Conservation (phyloP, 1,139 yeast species). For the Taiozyma sp. region DNA sequence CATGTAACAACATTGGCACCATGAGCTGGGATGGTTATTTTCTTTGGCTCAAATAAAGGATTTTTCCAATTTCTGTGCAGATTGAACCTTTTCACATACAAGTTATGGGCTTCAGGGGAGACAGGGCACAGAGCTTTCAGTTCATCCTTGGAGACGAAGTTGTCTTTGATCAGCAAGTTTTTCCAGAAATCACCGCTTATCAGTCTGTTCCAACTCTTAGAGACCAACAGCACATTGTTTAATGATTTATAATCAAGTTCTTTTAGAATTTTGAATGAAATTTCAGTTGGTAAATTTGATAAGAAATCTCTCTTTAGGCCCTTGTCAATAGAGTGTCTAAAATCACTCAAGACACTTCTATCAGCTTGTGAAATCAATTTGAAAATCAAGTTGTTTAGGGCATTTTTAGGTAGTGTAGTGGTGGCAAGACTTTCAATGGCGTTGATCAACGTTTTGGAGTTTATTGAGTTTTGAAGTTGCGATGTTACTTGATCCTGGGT, state of each 20-base stretch:
- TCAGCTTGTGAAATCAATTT: slow-evolving; percentile 59
- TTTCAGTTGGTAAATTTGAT: slow-evolving; percentile 66
- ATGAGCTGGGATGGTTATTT: slow-evolving; percentile 67
- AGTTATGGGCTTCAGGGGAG: slow-evolving; percentile 7
- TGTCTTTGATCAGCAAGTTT: slow-evolving; percentile 46
- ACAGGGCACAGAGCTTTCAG: slow-evolving; percentile 4
- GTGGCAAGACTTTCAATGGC: slow-evolving; percentile 26
- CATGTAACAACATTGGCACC: slow-evolving; percentile 88
- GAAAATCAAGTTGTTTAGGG: slow-evolving; percentile 39
- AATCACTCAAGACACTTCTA: slow-evolving; percentile 62
- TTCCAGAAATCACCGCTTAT: slow-evolving; percentile 61
- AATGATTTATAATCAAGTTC: slow-evolving; percentile 63
- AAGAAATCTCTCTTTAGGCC: slow-evolving; percentile 72
- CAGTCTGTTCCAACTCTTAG: slow-evolving; percentile 60
- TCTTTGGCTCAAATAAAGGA: slow-evolving; percentile 61
- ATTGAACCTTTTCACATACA: slow-evolving; percentile 43
- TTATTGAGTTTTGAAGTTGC: slow-evolving; percentile 5
- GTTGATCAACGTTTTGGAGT: slow-evolving; percentile 27
- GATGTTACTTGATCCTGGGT: slow-evolving; percentile 1
- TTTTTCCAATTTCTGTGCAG: slow-evolving; percentile 80
- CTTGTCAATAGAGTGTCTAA: slow-evolving; percentile 51
- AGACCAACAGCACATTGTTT: slow-evolving; percentile 58
- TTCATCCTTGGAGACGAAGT: slow-evolving; percentile 35
- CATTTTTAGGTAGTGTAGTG: slow-evolving; percentile 11
- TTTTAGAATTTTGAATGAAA: slow-evolving; percentile 63